These are phyloP conservation scores for Plasmodium relictum DNA, from an alignment of 169 alveolate genomes.

Conservation along the genomic window DNA sequence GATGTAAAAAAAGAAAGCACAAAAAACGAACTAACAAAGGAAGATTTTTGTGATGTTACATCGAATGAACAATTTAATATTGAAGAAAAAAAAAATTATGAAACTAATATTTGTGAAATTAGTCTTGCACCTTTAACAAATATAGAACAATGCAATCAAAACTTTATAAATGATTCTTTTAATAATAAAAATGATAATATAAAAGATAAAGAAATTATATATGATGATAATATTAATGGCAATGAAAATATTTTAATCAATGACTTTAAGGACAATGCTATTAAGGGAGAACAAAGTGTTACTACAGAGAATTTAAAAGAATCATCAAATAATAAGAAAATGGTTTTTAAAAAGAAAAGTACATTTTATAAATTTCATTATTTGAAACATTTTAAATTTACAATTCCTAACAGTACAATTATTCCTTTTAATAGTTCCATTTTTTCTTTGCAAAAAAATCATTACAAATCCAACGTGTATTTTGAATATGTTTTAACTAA, in stretches of 20 bases:
- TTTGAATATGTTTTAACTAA: slow-evolving; percentile 60
- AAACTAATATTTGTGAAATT: neutral
- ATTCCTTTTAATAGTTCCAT: slow-evolving; percentile 60
- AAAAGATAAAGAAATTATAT: neutral
- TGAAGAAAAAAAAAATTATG: neutral
- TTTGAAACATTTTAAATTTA: slow-evolving; percentile 35
- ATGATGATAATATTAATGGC: neutral
- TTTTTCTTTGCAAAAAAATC: slow-evolving; percentile 70
- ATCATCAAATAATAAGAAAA: neutral
- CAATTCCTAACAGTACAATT: slow-evolving; percentile 16
- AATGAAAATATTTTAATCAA: neutral
- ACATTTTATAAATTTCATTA: slow-evolving; percentile 23
- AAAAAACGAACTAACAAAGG: neutral
- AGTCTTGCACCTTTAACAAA: neutral
- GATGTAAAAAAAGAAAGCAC: neutral
- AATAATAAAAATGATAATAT: neutral
- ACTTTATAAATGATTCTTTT: neutral
- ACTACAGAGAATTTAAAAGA: slow-evolving; percentile 26
- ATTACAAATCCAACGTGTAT: slow-evolving; percentile 27
- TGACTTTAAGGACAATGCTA: neutral
- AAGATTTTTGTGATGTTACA: neutral
- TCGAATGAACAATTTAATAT: neutral
- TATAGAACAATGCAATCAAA: neutral
- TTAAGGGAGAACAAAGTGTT: slow-evolving; percentile 1
- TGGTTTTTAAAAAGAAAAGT: slow-evolving; percentile 27